Evolutionary conservation across 306 rosid genomes (phyloP).

Genomic region (Prunus salicina): DNA sequence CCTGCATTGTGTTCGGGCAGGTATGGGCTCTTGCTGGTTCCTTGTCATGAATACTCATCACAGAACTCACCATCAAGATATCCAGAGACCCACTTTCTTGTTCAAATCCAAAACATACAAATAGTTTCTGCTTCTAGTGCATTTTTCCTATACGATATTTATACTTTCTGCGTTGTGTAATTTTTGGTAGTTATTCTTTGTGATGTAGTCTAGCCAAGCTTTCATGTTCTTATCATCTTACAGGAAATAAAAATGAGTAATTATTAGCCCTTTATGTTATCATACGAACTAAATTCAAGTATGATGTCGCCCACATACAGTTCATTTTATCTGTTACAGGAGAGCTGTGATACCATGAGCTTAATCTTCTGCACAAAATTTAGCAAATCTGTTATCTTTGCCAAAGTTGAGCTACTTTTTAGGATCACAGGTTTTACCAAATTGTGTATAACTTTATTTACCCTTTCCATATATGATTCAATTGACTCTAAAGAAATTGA

Average conservation of each 20-base stretch:
- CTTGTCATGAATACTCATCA: slow-evolving; percentile 23
- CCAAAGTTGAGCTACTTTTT: not conserved
- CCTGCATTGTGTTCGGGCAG: not conserved
- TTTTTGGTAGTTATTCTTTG: slow-evolving; percentile 35
- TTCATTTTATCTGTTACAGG: not conserved
- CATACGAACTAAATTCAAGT: not conserved
- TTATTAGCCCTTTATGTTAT: slow-evolving; percentile 1
- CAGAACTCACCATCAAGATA: slow-evolving; percentile 18
- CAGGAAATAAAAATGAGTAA: slow-evolving; percentile 36
- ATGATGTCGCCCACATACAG: not conserved
- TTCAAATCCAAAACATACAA: slow-evolving; percentile 18
- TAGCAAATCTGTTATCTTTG: too few species aligned
- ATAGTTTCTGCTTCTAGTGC: slow-evolving; percentile 10
- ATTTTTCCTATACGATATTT: slow-evolving; percentile 28
- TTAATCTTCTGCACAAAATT: not conserved
- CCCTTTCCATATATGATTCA: too few species aligned
- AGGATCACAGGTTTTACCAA: not conserved
- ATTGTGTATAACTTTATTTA: not conserved
- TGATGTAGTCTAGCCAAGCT: slow-evolving; percentile 32
- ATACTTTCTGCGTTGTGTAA: slow-evolving; percentile 35
- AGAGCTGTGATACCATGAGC: not conserved
- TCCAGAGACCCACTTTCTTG: slow-evolving; percentile 16
- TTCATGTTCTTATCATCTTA: slow-evolving; percentile 26
- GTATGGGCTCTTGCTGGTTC: slow-evolving; percentile 15
- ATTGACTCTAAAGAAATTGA: not conserved